Evolutionary conservation across 2,329 filamentous ascomycete species (phyloP).

Genomic region (Lachnellula occidentalis): DNA sequence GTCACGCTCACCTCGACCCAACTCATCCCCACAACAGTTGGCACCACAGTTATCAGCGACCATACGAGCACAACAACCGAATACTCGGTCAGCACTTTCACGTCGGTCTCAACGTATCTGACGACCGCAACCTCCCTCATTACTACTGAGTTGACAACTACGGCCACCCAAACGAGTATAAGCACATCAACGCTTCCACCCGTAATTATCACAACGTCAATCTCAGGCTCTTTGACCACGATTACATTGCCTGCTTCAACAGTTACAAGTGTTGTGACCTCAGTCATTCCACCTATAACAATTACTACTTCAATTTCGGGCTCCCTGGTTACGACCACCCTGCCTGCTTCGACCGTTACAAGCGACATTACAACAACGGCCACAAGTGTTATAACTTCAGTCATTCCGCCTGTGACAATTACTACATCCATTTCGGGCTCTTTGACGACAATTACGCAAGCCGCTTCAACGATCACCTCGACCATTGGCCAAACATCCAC

Average conservation of each 20-base stretch:
- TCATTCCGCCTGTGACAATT: not conserved
- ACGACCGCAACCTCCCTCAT: slow-evolving; percentile 1
- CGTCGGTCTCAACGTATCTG: not conserved
- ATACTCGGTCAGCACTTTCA: slow-evolving; percentile 3
- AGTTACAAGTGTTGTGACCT: slow-evolving; percentile 1
- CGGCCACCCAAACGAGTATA: not conserved
- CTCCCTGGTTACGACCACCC: not conserved
- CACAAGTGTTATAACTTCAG: not conserved
- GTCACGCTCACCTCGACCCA: too few relatives aligned
- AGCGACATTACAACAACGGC: not conserved
- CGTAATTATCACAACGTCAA: slow-evolving; percentile 5
- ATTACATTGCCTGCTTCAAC: slow-evolving; percentile 6
- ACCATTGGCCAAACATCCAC: not conserved
- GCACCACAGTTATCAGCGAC: slow-evolving; percentile 3
- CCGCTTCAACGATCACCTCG: not conserved
- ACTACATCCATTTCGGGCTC: not conserved
- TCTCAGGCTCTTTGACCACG: not conserved
- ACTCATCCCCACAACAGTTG: not conserved
- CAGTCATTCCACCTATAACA: not conserved
- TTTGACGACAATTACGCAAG: not conserved
- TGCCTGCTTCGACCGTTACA: not conserved
- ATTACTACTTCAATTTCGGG: slow-evolving; percentile 3
- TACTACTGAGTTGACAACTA: slow-evolving; percentile 8
- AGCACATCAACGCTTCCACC: not conserved
- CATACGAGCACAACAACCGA: slow-evolving; percentile 1